These are phyloP conservation scores for Fusarium armeniacum DNA, from an alignment of 2,329 filamentous ascomycete genomes.

Conservation along the genomic window DNA sequence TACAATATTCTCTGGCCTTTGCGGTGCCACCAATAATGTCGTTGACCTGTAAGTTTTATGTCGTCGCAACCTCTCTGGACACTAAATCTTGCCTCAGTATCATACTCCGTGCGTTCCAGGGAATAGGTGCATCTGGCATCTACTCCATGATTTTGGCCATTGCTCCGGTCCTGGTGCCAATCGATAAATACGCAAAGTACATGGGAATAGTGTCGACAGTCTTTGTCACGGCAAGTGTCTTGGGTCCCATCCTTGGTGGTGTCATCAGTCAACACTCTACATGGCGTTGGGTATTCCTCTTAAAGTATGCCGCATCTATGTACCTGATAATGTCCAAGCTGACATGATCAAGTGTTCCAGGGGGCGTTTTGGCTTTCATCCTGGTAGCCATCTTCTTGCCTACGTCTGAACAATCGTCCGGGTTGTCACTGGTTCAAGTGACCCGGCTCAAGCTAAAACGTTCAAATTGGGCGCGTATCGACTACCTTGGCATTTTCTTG, in stretches of 20 bases:
- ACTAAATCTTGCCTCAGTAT: background rate
- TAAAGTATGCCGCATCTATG: background rate
- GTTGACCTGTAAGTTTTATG: background rate
- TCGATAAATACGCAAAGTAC: slow-evolving; percentile 16
- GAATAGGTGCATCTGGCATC: slow-evolving; percentile 10
- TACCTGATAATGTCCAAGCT: rapidly evolving
- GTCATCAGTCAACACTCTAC: slow-evolving; percentile 19
- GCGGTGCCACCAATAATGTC: slow-evolving; percentile 9
- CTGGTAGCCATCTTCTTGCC: slow-evolving; percentile 10
- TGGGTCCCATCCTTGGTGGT: slow-evolving; percentile 6
- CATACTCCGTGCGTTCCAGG: slow-evolving; percentile 15
- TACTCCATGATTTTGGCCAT: slow-evolving; percentile 19
- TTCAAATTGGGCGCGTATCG: slow-evolving; percentile 7
- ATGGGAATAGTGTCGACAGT: slow-evolving; percentile 21
- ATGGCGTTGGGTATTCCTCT: slow-evolving; percentile 25
- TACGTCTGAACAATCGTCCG: slow-evolving; percentile 11
- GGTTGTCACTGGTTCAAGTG: background rate
- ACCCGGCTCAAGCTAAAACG: background rate
- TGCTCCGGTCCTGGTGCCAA: background rate
- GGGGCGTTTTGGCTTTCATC: background rate
- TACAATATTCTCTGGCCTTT: slow-evolving; percentile 16
- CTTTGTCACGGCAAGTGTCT: slow-evolving; percentile 17
- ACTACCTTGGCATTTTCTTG: slow-evolving; percentile 2
- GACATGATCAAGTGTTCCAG: background rate
- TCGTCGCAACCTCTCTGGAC: rapidly evolving